Evolutionary conservation across 2,329 filamentous ascomycete species (phyloP).

Genomic region (Fusarium albidum): DNA sequence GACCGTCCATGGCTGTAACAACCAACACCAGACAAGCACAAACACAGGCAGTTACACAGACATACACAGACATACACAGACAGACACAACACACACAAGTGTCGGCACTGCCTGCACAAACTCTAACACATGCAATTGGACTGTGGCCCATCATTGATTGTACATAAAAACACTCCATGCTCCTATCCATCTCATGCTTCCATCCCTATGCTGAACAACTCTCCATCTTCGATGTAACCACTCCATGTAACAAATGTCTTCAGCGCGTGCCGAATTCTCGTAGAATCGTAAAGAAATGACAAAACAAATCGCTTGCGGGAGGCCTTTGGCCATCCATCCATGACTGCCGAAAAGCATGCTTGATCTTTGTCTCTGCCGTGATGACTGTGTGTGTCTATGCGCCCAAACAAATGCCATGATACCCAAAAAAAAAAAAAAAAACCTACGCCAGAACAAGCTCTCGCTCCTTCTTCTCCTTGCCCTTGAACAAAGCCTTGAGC

Average conservation of each 20-base stretch:
- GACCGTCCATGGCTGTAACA: too few species aligned
- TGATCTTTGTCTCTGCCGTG: slow-evolving; percentile 26
- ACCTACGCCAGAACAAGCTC: slow-evolving; percentile 43
- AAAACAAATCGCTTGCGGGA: slow-evolving; percentile 24
- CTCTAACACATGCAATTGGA: too few species aligned
- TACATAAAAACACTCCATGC: slow-evolving; percentile 9
- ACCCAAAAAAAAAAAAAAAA: slow-evolving; percentile 7
- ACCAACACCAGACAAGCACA: too few species aligned
- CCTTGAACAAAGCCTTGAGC: slow-evolving; percentile 67
- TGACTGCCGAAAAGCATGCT: slow-evolving; percentile 17
- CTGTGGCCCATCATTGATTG: slow-evolving; percentile 13
- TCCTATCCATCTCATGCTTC: slow-evolving; percentile 24
- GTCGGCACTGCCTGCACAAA: too few species aligned
- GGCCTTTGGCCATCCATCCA: slow-evolving; percentile 22
- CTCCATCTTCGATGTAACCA: too few species aligned
- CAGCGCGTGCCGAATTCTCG: slow-evolving; percentile 8
- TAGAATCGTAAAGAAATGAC: slow-evolving; percentile 13
- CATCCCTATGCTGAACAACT: too few species aligned
- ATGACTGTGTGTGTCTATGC: slow-evolving; percentile 12
- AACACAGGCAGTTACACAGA: too few species aligned
- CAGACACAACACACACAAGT: too few species aligned
- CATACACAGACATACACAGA: too few species aligned
- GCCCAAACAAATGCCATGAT: slow-evolving; percentile 21
- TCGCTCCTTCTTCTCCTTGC: slow-evolving; percentile 57
- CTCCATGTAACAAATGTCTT: not conserved